These are phyloP conservation scores for Phytophthora europaea DNA, from an alignment of 352 stramenopile species.

Conservation along the genomic window DNA sequence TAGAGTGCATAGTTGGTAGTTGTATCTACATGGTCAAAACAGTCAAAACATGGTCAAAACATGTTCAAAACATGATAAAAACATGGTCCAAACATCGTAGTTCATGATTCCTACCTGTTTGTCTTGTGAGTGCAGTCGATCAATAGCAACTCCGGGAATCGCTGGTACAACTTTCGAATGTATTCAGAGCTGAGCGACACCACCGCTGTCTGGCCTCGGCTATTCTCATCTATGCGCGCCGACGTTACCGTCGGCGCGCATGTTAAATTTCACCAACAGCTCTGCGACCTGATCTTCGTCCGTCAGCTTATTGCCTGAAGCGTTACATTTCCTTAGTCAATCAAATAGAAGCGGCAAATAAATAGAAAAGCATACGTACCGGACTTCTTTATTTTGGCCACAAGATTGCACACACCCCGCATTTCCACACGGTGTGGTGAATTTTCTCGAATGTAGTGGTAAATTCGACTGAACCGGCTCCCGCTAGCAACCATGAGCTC, in stretches of 20 bases:
- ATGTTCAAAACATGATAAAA: constrained; percentile 11
- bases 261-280: constrained; percentile 7
- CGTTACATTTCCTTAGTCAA: not conserved
- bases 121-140: constrained; percentile 30
- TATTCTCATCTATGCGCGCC: constrained; percentile 1
- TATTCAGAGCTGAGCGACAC: constrained; percentile 6
- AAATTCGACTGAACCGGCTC: constrained; percentile 32
- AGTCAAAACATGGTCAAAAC: not conserved
- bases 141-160: constrained; percentile 13
- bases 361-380: not conserved
- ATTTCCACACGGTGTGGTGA: not conserved
- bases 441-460: constrained; percentile 12
- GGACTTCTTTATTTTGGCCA: constrained; percentile 14
- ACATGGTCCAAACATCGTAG: constrained; percentile 9
- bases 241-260: constrained; percentile 2
- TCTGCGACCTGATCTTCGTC: constrained; percentile 22
- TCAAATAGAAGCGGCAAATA: not conserved
- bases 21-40: not conserved
- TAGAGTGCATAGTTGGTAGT: constrained; percentile 12
- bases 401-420: constrained; percentile 15
- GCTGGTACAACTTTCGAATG: constrained; percentile 11
- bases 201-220: not conserved
- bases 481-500: constrained; percentile 13
- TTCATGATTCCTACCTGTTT: constrained; percentile 4
- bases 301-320: not conserved